Evolutionary conservation across 176 grass and related monocot genomes (phyloP), one percentile per base, ranked within the genome.

Genomic region (Thalia dealbata): DNA sequence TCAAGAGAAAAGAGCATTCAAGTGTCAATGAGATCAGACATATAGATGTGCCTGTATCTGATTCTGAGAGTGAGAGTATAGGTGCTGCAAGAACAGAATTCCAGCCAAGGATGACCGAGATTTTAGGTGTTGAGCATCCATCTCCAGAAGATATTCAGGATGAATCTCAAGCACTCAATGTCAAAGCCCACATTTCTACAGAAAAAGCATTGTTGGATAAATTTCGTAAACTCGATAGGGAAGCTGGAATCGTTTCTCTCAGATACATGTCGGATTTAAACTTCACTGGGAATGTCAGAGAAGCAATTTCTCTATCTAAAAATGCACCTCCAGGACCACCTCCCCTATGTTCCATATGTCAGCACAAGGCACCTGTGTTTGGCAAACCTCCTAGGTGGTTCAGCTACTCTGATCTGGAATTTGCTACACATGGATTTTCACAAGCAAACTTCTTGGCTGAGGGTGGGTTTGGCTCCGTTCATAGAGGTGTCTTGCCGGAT

Each of bases 381-480:
- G 90, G 95, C 73, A 99, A 99, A 75, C 95, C 95, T 70, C 95
- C 95, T 45, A 78, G 85, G 46, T 99, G 95, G 95, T 99, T 99
- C 75, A 86, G 78, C 74, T 99, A 93, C 19, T 81, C 95, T 64
- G 95, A 99, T 82, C 83, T 99, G 7, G 89, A 92, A 80, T 81
- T 93, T 78, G 95, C 95, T 78, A 99, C 95, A 42, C 85, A 85
- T 79, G 85, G 89, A 46, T 99, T 99, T 63, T 99, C 90, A 11
- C 71, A 99, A 84, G 90, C 89, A 71, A 99, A 99, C 78, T 99
- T 99, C 79, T 79, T 99, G 81, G 95, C 95, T 69, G 95, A 99
- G 76, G 95, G 95, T 64, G 95, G 95, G 52, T 99, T 93, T 83
- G 95, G 95, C 23, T 99, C 95, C 61, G 95, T 99, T 78, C 95